Percentiles rank a stretch among this genome's conserved stretches.
phyloP scores from a whole-genome alignment of 2,329 filamentous ascomycete genomes.

The Huntiella savannae region DNA sequence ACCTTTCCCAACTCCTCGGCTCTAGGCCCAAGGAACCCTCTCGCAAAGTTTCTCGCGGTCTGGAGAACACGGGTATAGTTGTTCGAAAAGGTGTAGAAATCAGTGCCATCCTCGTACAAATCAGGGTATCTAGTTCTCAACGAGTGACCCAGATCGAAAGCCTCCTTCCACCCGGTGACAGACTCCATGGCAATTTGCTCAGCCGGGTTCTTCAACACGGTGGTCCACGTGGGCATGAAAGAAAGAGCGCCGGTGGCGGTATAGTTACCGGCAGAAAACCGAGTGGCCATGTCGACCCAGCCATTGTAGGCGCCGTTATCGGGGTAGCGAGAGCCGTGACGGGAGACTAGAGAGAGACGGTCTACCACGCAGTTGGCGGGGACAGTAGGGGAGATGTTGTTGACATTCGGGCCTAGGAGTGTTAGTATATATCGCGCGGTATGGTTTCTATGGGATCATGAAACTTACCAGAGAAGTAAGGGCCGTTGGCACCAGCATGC shows the following conservation, averaged over 20 bases:
- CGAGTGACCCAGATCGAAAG: conserved; percentile 34
- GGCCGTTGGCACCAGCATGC: conserved; percentile 33
- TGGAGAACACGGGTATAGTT: conserved; percentile 45
- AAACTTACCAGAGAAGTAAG: conserved; percentile 29
- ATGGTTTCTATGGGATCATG: background rate
- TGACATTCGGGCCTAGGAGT: conserved; percentile 32
- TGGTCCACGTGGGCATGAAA: conserved; percentile 40
- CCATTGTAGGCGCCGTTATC: conserved; percentile 38
- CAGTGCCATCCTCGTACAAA: conserved; percentile 29
- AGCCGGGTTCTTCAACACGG: conserved; percentile 33
- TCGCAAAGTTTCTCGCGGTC: conserved; percentile 40
- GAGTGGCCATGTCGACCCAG: conserved; percentile 31
- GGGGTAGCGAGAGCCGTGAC: conserved; percentile 45
- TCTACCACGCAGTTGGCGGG: conserved; percentile 40
- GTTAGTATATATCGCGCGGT: background rate
- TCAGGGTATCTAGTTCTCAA: conserved; percentile 29
- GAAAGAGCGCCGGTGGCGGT: conserved; percentile 31
- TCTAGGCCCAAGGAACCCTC: conserved; percentile 39
- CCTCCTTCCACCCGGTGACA: conserved; percentile 43
- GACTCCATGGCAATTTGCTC: conserved; percentile 40
- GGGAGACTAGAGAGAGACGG: conserved; percentile 37
- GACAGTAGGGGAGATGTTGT: conserved; percentile 31
- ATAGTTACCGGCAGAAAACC: conserved; percentile 34
- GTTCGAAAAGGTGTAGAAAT: conserved; percentile 45
- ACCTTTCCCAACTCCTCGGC: conserved; percentile 34